Evolutionary conservation across 2,329 filamentous ascomycete genomes (phyloP).

Genomic region (Lasiodiplodia citricola): DNA sequence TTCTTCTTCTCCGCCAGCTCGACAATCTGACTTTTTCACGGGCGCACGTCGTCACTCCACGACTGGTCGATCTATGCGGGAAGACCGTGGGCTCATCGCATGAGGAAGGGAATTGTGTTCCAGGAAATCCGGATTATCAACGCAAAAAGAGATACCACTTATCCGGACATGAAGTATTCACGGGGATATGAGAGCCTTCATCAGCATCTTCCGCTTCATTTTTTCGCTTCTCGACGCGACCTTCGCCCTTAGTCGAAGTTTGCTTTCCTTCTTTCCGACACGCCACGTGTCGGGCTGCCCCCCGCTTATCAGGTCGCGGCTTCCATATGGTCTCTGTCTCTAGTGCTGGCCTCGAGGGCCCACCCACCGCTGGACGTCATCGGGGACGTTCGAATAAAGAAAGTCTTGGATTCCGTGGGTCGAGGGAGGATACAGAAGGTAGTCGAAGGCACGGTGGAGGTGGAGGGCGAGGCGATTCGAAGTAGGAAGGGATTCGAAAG

Average conservation of each 20-base stretch:
- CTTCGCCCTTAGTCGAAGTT: constrained; percentile 3
- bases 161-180: constrained; percentile 24
- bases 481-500: background rate
- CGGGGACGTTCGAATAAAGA: background rate
- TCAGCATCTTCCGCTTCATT: constrained; percentile 20
- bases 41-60: constrained; percentile 16
- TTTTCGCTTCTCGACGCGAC: constrained; percentile 10
- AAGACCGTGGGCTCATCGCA: constrained; percentile 22
- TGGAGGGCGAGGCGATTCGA: background rate
- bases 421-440: background rate
- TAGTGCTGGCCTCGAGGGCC: background rate
- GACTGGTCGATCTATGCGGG: constrained; percentile 14
- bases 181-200: constrained; percentile 22
- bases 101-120: constrained; percentile 20
- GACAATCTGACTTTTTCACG: constrained; percentile 20
- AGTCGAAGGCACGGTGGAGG: background rate
- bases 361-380: background rate
- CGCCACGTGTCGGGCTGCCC: constrained; percentile 6
- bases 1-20: constrained; percentile 12
- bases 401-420: background rate
- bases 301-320: constrained; percentile 15
- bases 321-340: constrained; percentile 16
- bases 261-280: constrained; percentile 14
- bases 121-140: constrained; percentile 16
- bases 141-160: constrained; percentile 26